Base-by-base conservation (phyloP, 306 rosid genomes). In the Acmispon strigosus region DNA sequence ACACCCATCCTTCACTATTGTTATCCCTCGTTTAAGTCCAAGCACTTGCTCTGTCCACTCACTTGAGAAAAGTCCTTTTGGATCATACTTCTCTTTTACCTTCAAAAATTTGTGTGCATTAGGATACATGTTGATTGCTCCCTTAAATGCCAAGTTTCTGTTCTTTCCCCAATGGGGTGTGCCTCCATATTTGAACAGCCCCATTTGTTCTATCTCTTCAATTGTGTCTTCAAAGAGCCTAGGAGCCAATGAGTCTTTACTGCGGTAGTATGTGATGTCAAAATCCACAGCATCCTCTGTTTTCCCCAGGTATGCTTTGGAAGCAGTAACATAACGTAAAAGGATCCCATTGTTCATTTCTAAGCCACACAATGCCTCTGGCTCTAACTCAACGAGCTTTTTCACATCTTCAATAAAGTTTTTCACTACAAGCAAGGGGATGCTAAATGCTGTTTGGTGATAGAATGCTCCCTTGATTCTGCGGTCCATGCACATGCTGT, bases 131-230 rank as follows among this genome's bases (percentile, higher is more conserved):
- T 54, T 47, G 0, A 84, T 66, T 5, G 60, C 88, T 52, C 88
- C 72, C 1, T 54, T 3, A 67, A 90, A 90, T 0, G 75, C 91
- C 0, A 87, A 0, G 78, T 87, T 87, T 27, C 91, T 56, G 3
- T 86, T 87, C 41, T 90, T 87, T 2, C 93, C 93, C 93, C 93
- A 86, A 3, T 90, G 89, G 1, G 93, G 93, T 4, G 82, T 41
- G 3, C 87, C 96, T 17, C 82, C 82, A 17, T 90, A 90, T 75
- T 86, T 87, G 62, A 90, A 69, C 39, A 88, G 11, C 0, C 86
- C 88, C 15, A 90, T 36, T 52, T 88, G 96, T 62, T 88, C 90
- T 0, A 90, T 76, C 62, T 90, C 96, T 80, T 90, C 90, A 17
- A 86, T 34, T 5, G 83, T 48, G 43, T 80, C 94, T 64, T 86